Evolutionary conservation across 1,139 yeast genomes (phyloP).

Genomic region (Pichia sp.): DNA sequence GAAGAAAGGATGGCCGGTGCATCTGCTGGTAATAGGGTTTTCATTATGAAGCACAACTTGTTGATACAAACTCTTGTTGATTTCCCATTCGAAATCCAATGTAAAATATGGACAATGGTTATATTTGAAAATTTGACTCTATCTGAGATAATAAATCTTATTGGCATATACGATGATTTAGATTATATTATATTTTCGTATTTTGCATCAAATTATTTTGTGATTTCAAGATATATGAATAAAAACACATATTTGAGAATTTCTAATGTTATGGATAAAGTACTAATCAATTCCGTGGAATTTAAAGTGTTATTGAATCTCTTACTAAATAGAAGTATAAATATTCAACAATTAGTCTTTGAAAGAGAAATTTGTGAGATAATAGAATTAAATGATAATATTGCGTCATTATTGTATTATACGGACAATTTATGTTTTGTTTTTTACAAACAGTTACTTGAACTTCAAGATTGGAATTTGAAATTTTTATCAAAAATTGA

Average conservation of each 20-base stretch:
- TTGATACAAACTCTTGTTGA: not conserved
- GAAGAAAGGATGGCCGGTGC: not conserved
- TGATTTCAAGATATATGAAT: conserved; percentile 6
- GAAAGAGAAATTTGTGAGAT: conserved; percentile 5
- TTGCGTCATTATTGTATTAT: not conserved
- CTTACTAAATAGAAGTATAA: not conserved
- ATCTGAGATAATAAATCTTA: not conserved
- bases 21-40: not conserved
- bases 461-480: conserved; percentile 2
- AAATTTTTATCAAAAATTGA: not conserved
- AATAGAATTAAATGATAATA: not conserved
- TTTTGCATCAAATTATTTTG: conserved; percentile 1
- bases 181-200: conserved; percentile 3
- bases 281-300: not conserved
- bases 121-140: conserved; percentile 2
- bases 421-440: conserved; percentile 4
- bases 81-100: conserved; percentile 8
- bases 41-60: not conserved
- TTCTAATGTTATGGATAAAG: conserved; percentile 4
- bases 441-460: conserved; percentile 4
- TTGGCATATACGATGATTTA: conserved; percentile 1
- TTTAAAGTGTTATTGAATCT: conserved; percentile 2
- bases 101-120: conserved; percentile 4
- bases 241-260: conserved; percentile 1
- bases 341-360: conserved; percentile 6